Percentiles rank a stretch among this genome's conserved stretches.
Conservation (phyloP, 148 eudicot genomes). For the Polygonum maritimum region DNA sequence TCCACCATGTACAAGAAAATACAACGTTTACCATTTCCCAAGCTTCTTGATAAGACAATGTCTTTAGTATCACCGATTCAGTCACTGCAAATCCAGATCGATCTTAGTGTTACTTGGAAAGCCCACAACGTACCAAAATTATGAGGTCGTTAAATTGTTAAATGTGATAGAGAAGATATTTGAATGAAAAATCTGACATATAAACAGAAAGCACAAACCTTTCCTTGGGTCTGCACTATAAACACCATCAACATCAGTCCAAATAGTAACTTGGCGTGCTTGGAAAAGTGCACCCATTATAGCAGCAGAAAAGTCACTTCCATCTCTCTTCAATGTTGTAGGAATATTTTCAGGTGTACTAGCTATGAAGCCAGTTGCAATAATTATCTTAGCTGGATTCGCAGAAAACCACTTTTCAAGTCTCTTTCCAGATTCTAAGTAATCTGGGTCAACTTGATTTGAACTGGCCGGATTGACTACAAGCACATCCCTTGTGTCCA, state of each 20-base stretch:
- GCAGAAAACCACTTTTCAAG: slow-evolving; percentile 81
- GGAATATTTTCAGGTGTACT: slow-evolving; percentile 88
- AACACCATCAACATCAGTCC: slow-evolving; percentile 99
- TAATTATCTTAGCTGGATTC: slow-evolving; percentile 56
- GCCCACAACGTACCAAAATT: not conserved
- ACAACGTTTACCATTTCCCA: slow-evolving; percentile 85
- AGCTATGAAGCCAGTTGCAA: slow-evolving; percentile 98
- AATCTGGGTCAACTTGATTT: slow-evolving; percentile 96
- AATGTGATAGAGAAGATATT: not conserved
- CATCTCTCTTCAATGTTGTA: slow-evolving; percentile 94
- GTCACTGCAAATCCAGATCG: slow-evolving; percentile 50
- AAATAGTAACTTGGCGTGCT: slow-evolving; percentile 92
- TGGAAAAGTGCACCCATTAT: slow-evolving; percentile 88
- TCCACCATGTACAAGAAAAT: not conserved
- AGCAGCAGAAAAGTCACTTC: slow-evolving; percentile 99
- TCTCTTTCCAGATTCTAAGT: slow-evolving; percentile 61
- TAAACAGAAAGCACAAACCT: slow-evolving; percentile 39
- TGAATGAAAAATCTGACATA: not conserved
- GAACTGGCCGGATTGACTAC: slow-evolving; percentile 72
- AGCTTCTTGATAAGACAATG: slow-evolving; percentile 93
- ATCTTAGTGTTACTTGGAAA: slow-evolving; percentile 13
- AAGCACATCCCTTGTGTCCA: slow-evolving; percentile 95
- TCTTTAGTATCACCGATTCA: slow-evolving; percentile 85
- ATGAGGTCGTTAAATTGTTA: not conserved
- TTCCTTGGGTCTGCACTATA: slow-evolving; percentile 99